Base-by-base conservation (phyloP, 2,329 filamentous ascomycete species). In the Cryphonectria naterciae region DNA sequence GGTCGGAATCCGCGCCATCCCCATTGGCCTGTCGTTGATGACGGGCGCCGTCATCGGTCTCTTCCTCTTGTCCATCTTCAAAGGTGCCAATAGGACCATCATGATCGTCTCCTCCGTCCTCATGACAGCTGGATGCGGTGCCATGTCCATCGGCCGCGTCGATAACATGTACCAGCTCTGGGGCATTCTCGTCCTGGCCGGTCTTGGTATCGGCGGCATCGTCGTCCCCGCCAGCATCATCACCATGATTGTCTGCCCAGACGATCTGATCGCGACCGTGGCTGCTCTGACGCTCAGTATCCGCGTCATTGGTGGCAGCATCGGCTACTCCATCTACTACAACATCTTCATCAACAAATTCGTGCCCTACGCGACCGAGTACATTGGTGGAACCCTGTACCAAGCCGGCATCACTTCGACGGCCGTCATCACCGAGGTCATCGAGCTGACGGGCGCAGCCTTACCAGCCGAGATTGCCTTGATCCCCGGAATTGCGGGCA, bases 251-350 rank as follows among this genome's bases (percentile, higher is more conserved):
- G 89, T 92, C 74, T 92, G 89, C 72, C 90, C 91, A 0, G 88
- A 91, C 76, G 90, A 92, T 68, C 83, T 92, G 7, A 92, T 93
- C 73, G 91, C 89, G 10, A 92, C 91, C 2, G 85, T 92, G 62
- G 87, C 90, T 1, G 89, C 91, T 7, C 82, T 93, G 32, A 92
- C 91, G 0, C 85, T 93, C 52, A 86, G 89, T n/a, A 88, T 93
- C 74, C 89, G 91, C 52, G 89, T 91, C 68, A 85, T 92, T 49
- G 91, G 91, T 63, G 90, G 90, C 41, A 85, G 87, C 17, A 86
- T 92, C 71, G 90, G 88, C 46, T 91, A 89, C 77, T 85, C 85
- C n/a, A 82, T 87, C 63, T 85, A 84, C 76, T 90, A 84, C 80
- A 87, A 88, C 74, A 81, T 88, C n/a, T 86, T 87, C 72, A 77